phyloP scores from a whole-genome alignment of 2,329 filamentous ascomycete genomes.

The Aschersonia sp. region DNA sequence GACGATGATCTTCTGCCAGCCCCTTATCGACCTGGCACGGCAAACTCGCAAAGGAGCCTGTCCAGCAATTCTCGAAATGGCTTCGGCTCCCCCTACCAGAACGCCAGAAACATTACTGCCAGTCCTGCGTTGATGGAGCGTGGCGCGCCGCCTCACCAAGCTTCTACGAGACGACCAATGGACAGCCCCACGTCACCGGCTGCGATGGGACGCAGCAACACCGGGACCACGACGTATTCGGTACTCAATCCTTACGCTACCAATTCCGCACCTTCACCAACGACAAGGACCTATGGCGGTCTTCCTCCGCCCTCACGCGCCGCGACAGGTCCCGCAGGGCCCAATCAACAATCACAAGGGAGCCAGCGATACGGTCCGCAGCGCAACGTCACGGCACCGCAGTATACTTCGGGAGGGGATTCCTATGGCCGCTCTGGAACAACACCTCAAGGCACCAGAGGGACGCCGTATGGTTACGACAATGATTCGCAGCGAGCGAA shows the following conservation, averaged over 20 bases:
- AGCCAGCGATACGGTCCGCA: constrained; percentile 20
- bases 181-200: constrained; percentile 10
- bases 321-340: constrained; percentile 18
- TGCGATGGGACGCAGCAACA: constrained; percentile 3
- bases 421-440: constrained; percentile 9
- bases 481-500: constrained; percentile 15
- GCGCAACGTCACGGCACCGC: constrained; percentile 30
- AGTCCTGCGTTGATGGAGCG: constrained; percentile 15
- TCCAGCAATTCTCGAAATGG: constrained; percentile 9
- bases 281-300: constrained; percentile 2
- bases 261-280: constrained; percentile 1
- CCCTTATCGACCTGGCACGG: constrained; percentile 18
- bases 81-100: constrained; percentile 3
- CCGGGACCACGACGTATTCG: constrained; percentile 5
- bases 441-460: constrained; percentile 11
- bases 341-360: constrained; percentile 13
- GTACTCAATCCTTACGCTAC: constrained; percentile 19
- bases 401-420: not conserved
- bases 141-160: constrained; percentile 16
- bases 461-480: constrained; percentile 20
- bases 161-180: constrained; percentile 16
- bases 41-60: constrained; percentile 18
- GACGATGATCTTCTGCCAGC: constrained; percentile 7
- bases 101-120: constrained; percentile 11
- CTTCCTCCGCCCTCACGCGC: constrained; percentile 16